phyloP scores from a whole-genome alignment of 352 stramenopile genomes.

The Phytopythium boreale region DNA sequence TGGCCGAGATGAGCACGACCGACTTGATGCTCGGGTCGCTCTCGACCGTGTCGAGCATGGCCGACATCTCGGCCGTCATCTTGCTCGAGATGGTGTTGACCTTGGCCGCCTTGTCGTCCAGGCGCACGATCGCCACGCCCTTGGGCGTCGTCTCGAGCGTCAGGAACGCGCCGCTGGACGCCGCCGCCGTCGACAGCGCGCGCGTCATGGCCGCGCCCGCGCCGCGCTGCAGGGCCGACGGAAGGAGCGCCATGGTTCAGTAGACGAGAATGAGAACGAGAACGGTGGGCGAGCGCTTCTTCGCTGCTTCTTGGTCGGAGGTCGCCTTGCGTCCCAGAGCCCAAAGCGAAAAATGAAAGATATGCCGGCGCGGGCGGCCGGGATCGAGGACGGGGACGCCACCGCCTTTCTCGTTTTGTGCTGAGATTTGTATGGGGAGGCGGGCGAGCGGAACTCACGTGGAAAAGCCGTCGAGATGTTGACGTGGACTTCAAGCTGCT shows the following conservation, averaged over 20 bases:
- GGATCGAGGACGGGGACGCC: not conserved
- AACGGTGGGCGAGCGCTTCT: not conserved
- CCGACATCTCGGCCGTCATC: slow-evolving; percentile 86
- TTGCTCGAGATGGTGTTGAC: slow-evolving; percentile 94
- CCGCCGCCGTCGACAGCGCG: slow-evolving; percentile 22
- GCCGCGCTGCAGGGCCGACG: slow-evolving; percentile 7
- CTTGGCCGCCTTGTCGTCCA: slow-evolving; percentile 90
- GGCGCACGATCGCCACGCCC: slow-evolving; percentile 90
- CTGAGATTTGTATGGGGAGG: not conserved
- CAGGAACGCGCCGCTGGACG: slow-evolving; percentile 69
- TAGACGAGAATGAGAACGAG: not conserved
- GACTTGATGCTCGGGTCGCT: slow-evolving; percentile 92
- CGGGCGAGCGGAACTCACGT: not conserved
- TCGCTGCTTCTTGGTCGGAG: not conserved
- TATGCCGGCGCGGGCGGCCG: not conserved
- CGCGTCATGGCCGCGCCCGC: slow-evolving; percentile 8
- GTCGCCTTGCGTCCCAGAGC: not conserved
- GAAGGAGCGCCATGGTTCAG: not conserved
- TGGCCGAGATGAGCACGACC: slow-evolving; percentile 96
- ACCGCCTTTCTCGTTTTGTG: not conserved
- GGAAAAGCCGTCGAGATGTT: slow-evolving; percentile 4
- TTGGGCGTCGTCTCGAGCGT: slow-evolving; percentile 86
- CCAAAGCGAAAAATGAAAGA: slow-evolving; percentile 10
- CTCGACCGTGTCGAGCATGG: slow-evolving; percentile 88
- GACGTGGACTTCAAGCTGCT: slow-evolving; percentile 2